Conservation (phyloP, 2,329 filamentous ascomycete genomes). For the Neofusicoccum sp. region DNA sequence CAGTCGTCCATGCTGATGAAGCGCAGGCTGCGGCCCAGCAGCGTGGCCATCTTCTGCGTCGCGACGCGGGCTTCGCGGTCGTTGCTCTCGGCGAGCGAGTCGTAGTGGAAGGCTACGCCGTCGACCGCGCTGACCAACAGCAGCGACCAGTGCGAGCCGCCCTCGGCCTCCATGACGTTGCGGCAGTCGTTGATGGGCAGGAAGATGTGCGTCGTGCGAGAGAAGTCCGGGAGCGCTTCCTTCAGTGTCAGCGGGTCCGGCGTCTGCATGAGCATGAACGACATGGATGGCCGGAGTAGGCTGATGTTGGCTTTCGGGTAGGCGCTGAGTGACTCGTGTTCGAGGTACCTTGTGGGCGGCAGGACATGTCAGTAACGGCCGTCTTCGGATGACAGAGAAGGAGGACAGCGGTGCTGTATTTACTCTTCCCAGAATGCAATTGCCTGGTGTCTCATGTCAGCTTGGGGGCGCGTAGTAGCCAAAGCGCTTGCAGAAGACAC, state of each 20-base stretch:
- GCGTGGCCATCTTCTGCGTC: conserved; percentile 66
- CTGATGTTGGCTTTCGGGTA: conserved; percentile 85
- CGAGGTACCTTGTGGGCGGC: conserved; percentile 65
- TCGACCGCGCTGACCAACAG: conserved; percentile 88
- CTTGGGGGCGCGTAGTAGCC: conserved; percentile 12
- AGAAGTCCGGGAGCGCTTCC: conserved; percentile 79
- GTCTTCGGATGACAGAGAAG: background rate
- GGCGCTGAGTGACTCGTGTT: conserved; percentile 79
- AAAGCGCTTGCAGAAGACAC: conserved; percentile 32
- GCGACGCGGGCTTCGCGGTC: conserved; percentile 71
- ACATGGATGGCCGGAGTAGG: conserved; percentile 89
- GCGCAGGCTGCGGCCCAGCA: conserved; percentile 68
- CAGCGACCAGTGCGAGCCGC: conserved; percentile 92
- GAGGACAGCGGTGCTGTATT: conserved; percentile 30
- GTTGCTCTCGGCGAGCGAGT: conserved; percentile 73
- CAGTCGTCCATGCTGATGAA: conserved; percentile 84
- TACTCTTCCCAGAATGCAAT: conserved; percentile 99
- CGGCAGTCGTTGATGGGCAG: conserved; percentile 92
- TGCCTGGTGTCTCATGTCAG: conserved; percentile 57
- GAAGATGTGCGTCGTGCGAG: conserved; percentile 85
- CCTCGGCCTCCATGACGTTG: conserved; percentile 77
- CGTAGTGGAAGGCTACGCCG: conserved; percentile 94
- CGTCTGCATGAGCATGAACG: conserved; percentile 83
- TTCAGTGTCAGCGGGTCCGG: conserved; percentile 58
- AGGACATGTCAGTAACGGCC: background rate